Conservation (phyloP, 306 rosid genomes). For the Heteromeles arbutifolia region DNA sequence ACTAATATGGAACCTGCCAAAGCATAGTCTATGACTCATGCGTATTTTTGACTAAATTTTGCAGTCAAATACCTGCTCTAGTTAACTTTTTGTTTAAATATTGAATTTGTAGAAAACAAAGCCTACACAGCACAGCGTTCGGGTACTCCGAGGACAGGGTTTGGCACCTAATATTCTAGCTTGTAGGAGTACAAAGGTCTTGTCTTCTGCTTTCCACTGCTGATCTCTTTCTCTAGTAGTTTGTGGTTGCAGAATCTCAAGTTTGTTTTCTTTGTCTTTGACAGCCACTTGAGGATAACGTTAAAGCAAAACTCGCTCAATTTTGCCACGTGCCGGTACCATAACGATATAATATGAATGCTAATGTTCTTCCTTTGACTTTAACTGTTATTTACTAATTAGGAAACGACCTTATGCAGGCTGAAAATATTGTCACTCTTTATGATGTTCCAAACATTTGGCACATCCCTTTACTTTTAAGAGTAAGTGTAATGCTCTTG, state of each 20-base stretch:
- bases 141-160: conserved; percentile 81
- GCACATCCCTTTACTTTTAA: conserved; percentile 74
- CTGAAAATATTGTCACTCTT: conserved; percentile 59
- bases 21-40: neutral
- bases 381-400: neutral
- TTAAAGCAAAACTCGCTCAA: conserved; percentile 69
- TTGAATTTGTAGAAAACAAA: conserved; percentile 66
- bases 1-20: neutral
- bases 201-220: conserved; percentile 13
- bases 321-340: conserved; percentile 84
- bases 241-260: conserved; percentile 8
- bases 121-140: conserved; percentile 90
- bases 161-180: conserved; percentile 79
- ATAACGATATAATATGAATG: neutral
- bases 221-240: neutral
- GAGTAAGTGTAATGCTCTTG: conserved; percentile 39
- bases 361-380: conserved; percentile 11
- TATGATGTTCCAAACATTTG: conserved; percentile 86
- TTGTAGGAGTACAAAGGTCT: conserved; percentile 82
- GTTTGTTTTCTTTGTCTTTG: conserved; percentile 12
- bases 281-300: conserved; percentile 67
- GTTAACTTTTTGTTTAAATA: conserved; percentile 2
- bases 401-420: conserved; percentile 33
- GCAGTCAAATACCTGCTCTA: neutral
- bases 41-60: neutral